Percentiles rank a stretch among this genome's conserved stretches.
phyloP scores from a whole-genome alignment of 306 rosid genomes.

The Rosa rugosa region DNA sequence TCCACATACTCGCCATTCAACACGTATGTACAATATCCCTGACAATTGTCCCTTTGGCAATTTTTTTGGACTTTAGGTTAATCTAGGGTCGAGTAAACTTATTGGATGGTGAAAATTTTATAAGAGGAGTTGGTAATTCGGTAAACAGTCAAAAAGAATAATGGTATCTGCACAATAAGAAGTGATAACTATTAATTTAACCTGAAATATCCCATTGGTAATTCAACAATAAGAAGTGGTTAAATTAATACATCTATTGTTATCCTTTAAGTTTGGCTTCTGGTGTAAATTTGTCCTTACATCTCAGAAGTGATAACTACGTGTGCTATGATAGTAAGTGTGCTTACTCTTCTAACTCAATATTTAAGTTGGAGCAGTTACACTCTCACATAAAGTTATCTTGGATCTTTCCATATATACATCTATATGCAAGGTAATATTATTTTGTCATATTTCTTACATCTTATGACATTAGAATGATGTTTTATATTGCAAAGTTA shows the following conservation, averaged over 20 bases:
- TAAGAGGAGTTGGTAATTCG: background rate
- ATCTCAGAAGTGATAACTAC: background rate
- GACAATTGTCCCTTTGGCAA: background rate
- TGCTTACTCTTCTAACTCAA: background rate
- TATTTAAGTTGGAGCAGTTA: background rate
- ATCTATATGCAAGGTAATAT: too few relatives aligned
- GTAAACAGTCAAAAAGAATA: conserved; percentile 4
- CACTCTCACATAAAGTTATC: background rate
- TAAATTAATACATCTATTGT: background rate
- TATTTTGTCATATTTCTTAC: too few relatives aligned
- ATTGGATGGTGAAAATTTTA: background rate
- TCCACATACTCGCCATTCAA: background rate
- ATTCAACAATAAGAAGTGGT: too few relatives aligned
- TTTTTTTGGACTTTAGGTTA: background rate
- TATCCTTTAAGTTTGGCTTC: background rate
- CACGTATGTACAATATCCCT: background rate
- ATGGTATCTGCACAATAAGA: background rate
- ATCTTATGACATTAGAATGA: too few relatives aligned
- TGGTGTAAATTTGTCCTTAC: background rate
- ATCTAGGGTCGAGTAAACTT: background rate
- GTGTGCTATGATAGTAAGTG: background rate
- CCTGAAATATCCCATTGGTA: too few relatives aligned
- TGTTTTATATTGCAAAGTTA: too few relatives aligned
- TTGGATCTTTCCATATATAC: background rate
- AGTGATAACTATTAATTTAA: too few relatives aligned